Conservation (phyloP, 805 yeast genomes). For the Spathaspora girioi region DNA sequence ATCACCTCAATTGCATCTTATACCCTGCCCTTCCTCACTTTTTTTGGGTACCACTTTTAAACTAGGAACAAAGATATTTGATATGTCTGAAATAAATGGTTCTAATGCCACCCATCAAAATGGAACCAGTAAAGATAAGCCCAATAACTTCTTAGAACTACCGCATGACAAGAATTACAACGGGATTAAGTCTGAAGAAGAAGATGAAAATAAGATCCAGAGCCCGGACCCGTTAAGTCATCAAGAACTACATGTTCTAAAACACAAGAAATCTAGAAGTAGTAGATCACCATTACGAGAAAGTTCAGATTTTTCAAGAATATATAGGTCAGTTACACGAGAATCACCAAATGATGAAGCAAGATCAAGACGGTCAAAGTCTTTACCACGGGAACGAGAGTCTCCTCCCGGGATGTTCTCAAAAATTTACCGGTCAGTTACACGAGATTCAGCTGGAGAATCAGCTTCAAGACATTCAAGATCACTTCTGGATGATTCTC, state of each 20-base stretch:
- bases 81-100: no score
- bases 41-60: no score
- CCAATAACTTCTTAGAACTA: neutral
- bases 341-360: constrained; percentile 1
- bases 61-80: no score
- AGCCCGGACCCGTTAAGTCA: neutral
- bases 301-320: constrained; percentile 11
- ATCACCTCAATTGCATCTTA: no score
- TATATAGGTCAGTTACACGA: constrained; percentile 11
- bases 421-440: constrained; percentile 11
- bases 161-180: neutral
- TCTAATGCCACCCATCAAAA: no score
- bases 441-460: neutral
- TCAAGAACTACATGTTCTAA: neutral
- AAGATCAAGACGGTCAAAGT: neutral
- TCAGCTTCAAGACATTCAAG: neutral
- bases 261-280: neutral
- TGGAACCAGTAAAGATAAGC: neutral
- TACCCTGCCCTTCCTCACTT: no score
- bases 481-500: constrained; percentile 11
- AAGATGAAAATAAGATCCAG: neutral
- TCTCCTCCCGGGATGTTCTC: constrained; percentile 19
- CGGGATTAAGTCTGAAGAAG: neutral
- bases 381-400: constrained; percentile 7
- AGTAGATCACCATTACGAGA: constrained; percentile 11